Evolutionary conservation across 106 monocot genomes (phyloP).

Genomic region (Cymbidium sinense): DNA sequence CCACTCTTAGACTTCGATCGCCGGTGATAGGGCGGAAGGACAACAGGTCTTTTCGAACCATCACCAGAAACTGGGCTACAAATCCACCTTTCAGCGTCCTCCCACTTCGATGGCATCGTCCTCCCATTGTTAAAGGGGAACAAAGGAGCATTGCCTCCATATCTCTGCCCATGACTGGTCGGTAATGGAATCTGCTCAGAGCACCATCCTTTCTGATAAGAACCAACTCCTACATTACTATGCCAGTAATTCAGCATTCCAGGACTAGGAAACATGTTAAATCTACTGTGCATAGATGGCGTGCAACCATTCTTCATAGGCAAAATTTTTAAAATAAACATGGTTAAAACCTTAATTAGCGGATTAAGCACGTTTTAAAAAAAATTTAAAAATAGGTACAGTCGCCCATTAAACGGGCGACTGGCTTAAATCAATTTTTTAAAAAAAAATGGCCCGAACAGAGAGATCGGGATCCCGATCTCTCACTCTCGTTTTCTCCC

Average conservation of each 20-base stretch:
- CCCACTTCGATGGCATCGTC: slow-evolving; percentile 91
- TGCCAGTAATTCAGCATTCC: slow-evolving; percentile 58
- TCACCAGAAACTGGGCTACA: slow-evolving; percentile 72
- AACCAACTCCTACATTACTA: slow-evolving; percentile 12
- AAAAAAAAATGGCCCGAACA: too few species aligned
- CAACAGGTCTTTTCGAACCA: slow-evolving; percentile 19
- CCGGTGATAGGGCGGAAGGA: slow-evolving; percentile 44
- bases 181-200: slow-evolving; percentile 62
- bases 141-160: slow-evolving; percentile 26
- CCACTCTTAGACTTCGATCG: slow-evolving; percentile 95
- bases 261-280: slow-evolving; percentile 50
- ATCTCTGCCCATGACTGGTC: slow-evolving; percentile 17
- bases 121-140: slow-evolving; percentile 60
- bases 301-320: slow-evolving; percentile 31
- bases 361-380: too few species aligned
- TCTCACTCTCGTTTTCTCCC: too few species aligned
- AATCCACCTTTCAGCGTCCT: slow-evolving; percentile 98
- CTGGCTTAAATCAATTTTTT: too few species aligned
- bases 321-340: too few species aligned
- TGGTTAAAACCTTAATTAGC: too few species aligned
- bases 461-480: too few species aligned
- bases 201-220: slow-evolving; percentile 64
- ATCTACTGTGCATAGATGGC: slow-evolving; percentile 31
- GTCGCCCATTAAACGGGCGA: too few species aligned
- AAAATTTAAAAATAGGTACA: too few species aligned